These are phyloP conservation scores for Phytophthora agathidicida DNA, from an alignment of 352 stramenopile species.

Conservation along the genomic window DNA sequence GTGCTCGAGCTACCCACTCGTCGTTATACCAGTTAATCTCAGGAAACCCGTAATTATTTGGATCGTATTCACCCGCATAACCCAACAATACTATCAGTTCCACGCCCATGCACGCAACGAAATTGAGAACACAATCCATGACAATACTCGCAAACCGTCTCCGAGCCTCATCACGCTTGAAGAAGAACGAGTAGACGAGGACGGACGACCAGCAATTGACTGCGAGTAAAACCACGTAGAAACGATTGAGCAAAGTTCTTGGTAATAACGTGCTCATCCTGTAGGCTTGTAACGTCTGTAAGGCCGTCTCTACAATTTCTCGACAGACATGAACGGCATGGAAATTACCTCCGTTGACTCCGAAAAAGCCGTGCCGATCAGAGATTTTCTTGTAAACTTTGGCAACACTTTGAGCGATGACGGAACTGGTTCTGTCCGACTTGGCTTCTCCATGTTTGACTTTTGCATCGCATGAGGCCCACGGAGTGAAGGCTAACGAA, in stretches of 20 bases:
- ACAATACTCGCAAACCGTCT: slow-evolving; percentile 23
- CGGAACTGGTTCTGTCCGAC: slow-evolving; percentile 4
- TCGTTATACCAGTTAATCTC: slow-evolving; percentile 30
- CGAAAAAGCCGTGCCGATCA: slow-evolving; percentile 13
- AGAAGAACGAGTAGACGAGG: slow-evolving; percentile 22
- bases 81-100: slow-evolving; percentile 15
- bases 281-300: slow-evolving; percentile 36
- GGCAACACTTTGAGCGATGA: slow-evolving; percentile 9
- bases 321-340: slow-evolving; percentile 6
- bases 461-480: not conserved
- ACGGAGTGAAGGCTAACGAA: slow-evolving; percentile 16
- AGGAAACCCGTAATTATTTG: slow-evolving; percentile 4
- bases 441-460: not conserved
- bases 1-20: slow-evolving; percentile 25
- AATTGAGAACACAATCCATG: slow-evolving; percentile 25
- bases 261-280: slow-evolving; percentile 34
- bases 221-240: slow-evolving; percentile 38
- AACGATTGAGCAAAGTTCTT: slow-evolving; percentile 31
- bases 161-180: slow-evolving; percentile 12
- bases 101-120: slow-evolving; percentile 27
- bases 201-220: slow-evolving; percentile 32
- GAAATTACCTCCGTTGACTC: slow-evolving; percentile 20
- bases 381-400: slow-evolving; percentile 10
- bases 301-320: slow-evolving; percentile 25
- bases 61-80: slow-evolving; percentile 18